A percentile compares a stretch with the other conserved stretches of the same genome.
These are phyloP conservation scores for Suhomyces anneliseae DNA, from an alignment of 1,139 yeast species.

Conservation along the genomic window DNA sequence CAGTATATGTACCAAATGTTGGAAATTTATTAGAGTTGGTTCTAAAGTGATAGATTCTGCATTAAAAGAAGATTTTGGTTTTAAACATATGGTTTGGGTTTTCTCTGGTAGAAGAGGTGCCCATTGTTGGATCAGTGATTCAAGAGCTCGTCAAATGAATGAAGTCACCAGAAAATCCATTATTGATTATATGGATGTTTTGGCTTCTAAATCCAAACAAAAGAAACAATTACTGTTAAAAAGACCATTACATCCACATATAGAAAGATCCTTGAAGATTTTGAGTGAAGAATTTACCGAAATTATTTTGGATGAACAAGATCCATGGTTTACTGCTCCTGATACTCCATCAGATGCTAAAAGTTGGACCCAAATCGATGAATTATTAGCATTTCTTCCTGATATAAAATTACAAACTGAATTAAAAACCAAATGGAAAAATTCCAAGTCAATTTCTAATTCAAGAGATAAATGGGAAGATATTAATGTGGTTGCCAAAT, in stretches of 20 bases:
- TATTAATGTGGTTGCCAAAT: constrained; percentile 59
- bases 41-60: constrained; percentile 72
- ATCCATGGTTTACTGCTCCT: constrained; percentile 60
- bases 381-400: constrained; percentile 61
- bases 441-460: constrained; percentile 24
- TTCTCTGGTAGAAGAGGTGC: constrained; percentile 99
- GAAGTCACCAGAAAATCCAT: constrained; percentile 76
- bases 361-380: constrained; percentile 48
- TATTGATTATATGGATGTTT: constrained; percentile 79
- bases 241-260: constrained; percentile 89
- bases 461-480: constrained; percentile 76
- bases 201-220: constrained; percentile 48
- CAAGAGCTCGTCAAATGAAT: constrained; percentile 70
- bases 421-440: constrained; percentile 49
- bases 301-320: constrained; percentile 74
- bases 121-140: constrained; percentile 96
- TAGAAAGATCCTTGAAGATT: constrained; percentile 70
- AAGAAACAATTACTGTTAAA: constrained; percentile 53
- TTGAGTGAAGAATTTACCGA: constrained; percentile 64
- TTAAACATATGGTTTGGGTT: constrained; percentile 85
- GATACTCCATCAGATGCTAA: constrained; percentile 35
- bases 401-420: constrained; percentile 57
- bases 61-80: constrained; percentile 85
- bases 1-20: constrained; percentile 81
- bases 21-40: constrained; percentile 93